A percentile compares a stretch with the other conserved stretches of the same genome.
These are phyloP conservation scores for Sugiyamaella qingdaonensis DNA, from an alignment of 805 yeast species.

Conservation along the genomic window DNA sequence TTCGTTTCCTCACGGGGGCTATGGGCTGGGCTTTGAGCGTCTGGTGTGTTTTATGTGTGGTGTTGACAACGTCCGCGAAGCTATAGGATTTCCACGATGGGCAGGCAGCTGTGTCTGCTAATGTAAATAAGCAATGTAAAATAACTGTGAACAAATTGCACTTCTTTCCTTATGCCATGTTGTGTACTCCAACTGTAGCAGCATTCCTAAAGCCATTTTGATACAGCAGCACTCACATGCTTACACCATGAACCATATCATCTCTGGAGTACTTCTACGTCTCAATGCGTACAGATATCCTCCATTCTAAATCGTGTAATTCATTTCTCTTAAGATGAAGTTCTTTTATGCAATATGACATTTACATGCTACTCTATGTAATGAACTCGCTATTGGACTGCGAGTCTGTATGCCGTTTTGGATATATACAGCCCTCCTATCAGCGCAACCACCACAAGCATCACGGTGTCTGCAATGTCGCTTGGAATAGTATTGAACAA, in stretches of 20 bases:
- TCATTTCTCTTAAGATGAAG: no score
- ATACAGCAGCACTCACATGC: no score
- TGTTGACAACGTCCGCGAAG: constrained; percentile 78
- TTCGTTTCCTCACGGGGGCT: constrained; percentile 92
- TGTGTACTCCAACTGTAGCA: no score
- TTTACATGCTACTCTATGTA: no score
- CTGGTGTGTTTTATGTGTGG: constrained; percentile 68
- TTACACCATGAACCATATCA: no score
- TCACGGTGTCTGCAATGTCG: constrained; percentile 17
- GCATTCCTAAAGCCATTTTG: no score
- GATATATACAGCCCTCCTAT: constrained; percentile 12
- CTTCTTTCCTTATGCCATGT: not conserved
- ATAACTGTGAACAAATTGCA: not conserved
- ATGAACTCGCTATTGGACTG: not conserved
- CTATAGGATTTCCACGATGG: constrained; percentile 80
- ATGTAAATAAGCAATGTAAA: constrained; percentile 3
- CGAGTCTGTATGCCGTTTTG: not conserved
- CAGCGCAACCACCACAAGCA: constrained; percentile 9
- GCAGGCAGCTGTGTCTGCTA: constrained; percentile 50
- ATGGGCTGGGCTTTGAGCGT: constrained; percentile 92
- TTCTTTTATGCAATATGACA: no score
- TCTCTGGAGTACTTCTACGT: no score
- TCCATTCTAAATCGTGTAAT: no score
- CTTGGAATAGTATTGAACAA: constrained; percentile 13
- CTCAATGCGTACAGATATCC: no score